These are phyloP conservation scores for Taxawa tesnikishii DNA, from an alignment of 2,329 filamentous ascomycete species.

Conservation along the genomic window DNA sequence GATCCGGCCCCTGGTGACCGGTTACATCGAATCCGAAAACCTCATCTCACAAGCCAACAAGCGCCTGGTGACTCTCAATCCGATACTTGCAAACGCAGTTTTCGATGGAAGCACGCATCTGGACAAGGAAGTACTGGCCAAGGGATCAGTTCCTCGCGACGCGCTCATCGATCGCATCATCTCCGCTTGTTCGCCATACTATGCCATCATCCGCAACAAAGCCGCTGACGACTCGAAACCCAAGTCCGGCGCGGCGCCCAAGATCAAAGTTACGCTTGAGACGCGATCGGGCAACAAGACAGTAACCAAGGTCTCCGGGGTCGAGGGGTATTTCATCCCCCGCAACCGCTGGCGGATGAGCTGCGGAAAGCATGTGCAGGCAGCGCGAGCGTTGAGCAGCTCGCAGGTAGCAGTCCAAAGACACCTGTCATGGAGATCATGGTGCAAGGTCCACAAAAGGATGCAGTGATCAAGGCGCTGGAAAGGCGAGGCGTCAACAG, in stretches of 20 bases:
- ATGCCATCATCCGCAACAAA: constrained; percentile 39
- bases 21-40: constrained; percentile 47
- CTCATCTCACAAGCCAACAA: constrained; percentile 46
- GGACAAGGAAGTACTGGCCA: constrained; percentile 44
- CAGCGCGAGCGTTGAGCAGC: constrained; percentile 51
- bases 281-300: constrained; percentile 55
- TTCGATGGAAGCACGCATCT: constrained; percentile 40
- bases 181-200: constrained; percentile 42
- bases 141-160: constrained; percentile 47
- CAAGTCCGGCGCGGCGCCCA: constrained; percentile 48
- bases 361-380: constrained; percentile 56
- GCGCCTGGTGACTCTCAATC: constrained; percentile 49
- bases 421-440: constrained; percentile 54
- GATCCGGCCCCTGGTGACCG: constrained; percentile 42
- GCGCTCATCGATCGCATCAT: constrained; percentile 47
- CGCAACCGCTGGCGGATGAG: constrained; percentile 50
- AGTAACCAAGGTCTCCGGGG: constrained; percentile 48
- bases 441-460: constrained; percentile 54
- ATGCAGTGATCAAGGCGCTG: constrained; percentile 47
- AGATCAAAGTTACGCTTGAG: constrained; percentile 47
- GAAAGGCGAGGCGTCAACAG: constrained; percentile 45
- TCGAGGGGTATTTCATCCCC: constrained; percentile 50
- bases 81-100: constrained; percentile 49
- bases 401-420: constrained; percentile 47
- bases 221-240: constrained; percentile 38